Evolutionary conservation across 2,329 filamentous ascomycete species (phyloP), one percentile per base, ranked within the genome.

Genomic region (Xylariales sp.): DNA sequence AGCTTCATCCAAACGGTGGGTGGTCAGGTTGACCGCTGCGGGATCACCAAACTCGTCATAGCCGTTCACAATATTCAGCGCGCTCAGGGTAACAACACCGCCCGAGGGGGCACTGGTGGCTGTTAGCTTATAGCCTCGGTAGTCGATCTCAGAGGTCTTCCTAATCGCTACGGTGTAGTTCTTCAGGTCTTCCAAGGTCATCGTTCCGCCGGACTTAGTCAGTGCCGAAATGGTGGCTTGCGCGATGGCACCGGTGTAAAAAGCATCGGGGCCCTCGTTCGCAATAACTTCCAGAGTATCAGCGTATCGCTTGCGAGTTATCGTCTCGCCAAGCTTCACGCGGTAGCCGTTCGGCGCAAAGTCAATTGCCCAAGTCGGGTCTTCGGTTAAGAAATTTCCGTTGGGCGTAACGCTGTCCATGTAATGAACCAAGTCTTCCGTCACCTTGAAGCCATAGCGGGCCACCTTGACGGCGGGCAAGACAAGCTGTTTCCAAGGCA

Each of bases 1-100:
- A 1, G 93, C 91, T 82, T 97, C 93, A 70, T 95, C 90, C n/a
- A 97, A 81, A 0, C 91, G 84, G 76, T 97, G 93, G 0, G 91
- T 93, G 46, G 89, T 93, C 0, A 93, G 76, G 70, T 86, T 85
- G 55, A 82, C 81, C 2, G 83, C 80, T 1, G 82, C 80, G 1
- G 84, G 80, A 12, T 88, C 81, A 18, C 88, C 89, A 55, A 95
- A 89, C 28, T 83, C 83, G 0, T 86, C 81, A 75, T 93, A 97
- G 0, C 91, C 91, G 68, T 90, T 86, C 49, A 95, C 80, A 30
- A 90, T 91, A 65, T 96, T 97, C 73, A 97, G 80, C 0, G 89
- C 86, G n/a, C 88, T 88, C 68, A 94, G 80, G 0, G 89, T 90
- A 0, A 97, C 91, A 2, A 85, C 84, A 3, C 94, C 93, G 52